Evolutionary conservation across 176 grass and related monocot genomes (phyloP), one percentile per base, ranked within the genome.

Genomic region (Raddia distichophylla): DNA sequence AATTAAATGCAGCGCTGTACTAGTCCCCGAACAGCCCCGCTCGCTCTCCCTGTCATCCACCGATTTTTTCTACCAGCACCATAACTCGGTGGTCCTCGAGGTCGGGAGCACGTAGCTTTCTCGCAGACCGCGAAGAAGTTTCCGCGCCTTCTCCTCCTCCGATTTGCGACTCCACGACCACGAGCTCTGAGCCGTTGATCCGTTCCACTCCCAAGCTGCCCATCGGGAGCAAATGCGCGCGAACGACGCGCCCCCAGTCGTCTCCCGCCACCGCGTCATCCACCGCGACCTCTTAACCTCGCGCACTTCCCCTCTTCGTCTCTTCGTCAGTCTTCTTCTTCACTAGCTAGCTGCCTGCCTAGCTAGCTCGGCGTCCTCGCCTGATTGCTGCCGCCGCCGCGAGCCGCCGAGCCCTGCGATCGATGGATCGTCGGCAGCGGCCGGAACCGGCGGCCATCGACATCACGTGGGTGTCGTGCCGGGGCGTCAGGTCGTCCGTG

Each of bases 391-490:
- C 27, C 27, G 1, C 27, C 27, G 27, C 27, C 27, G 27, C 27
- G 27, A 27, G 27, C 27, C 27, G 27, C 27, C 27, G 27, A 27
- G 27, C 27, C 27, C 0, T 27, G 27, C 27, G 27, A 27, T 27
- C 27, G 53, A 83, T 92, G 86, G 83, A 54, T 32, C 64, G n/a
- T 1, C 50, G 22, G 10, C 43, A 62, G 10, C 57, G 57, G 33
- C 70, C 78, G 50, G 71, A 67, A 58, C 75, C 64, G 60, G 57
- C 81, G 37, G 52, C 89, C 56, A 87, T 94, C 58, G 87, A 94
- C 75, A 62, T 92, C 62, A 90, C 75, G 5, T 79, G 82, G 78
- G 83, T 94, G 60, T 92, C 84, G 5, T 91, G 90, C 82, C 83
- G 81, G 15, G 89, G 84, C 67, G 87, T 94, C 13, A 48, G 17